Evolutionary conservation across 2,329 filamentous ascomycete species (phyloP).

Genomic region (Fusarium veterinarium): DNA sequence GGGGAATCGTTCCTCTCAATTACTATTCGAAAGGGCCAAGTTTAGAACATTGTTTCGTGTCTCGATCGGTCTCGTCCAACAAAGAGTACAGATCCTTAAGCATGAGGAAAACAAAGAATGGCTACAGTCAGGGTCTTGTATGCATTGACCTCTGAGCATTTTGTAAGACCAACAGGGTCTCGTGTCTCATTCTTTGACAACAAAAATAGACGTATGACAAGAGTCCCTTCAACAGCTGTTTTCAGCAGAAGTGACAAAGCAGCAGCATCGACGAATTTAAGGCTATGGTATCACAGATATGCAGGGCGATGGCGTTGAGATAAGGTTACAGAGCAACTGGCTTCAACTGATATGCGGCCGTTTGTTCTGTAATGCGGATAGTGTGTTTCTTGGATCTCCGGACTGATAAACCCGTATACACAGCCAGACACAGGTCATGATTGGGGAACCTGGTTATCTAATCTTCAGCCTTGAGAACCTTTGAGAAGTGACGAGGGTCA

Average conservation of each 20-base stretch:
- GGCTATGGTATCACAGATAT: slow-evolving; percentile 29
- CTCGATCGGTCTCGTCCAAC: slow-evolving; percentile 7
- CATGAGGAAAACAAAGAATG: slow-evolving; percentile 19
- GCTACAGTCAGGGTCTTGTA: neutral
- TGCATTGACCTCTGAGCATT: slow-evolving; percentile 7
- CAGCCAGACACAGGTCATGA: slow-evolving; percentile 34
- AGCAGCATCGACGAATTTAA: slow-evolving; percentile 39
- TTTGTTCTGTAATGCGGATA: slow-evolving; percentile 38
- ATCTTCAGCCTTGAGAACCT: slow-evolving; percentile 39
- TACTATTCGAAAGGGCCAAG: neutral
- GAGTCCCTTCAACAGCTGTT: neutral
- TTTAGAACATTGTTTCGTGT: neutral
- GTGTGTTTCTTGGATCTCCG: slow-evolving; percentile 38
- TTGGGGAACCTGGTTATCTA: slow-evolving; percentile 44
- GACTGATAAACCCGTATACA: slow-evolving; percentile 36
- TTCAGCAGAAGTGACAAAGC: neutral
- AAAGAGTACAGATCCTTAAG: slow-evolving; percentile 4
- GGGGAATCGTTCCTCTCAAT: neutral
- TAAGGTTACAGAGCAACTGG: slow-evolving; percentile 36
- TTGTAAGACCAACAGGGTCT: neutral
- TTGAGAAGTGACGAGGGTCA: slow-evolving; percentile 27
- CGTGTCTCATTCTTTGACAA: slow-evolving; percentile 30
- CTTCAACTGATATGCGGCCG: slow-evolving; percentile 40
- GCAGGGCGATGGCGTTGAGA: slow-evolving; percentile 33
- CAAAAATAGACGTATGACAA: slow-evolving; percentile 23